Conservation (phyloP, 768 basidiomycete genomes). For the Auricularia auricula-judae region DNA sequence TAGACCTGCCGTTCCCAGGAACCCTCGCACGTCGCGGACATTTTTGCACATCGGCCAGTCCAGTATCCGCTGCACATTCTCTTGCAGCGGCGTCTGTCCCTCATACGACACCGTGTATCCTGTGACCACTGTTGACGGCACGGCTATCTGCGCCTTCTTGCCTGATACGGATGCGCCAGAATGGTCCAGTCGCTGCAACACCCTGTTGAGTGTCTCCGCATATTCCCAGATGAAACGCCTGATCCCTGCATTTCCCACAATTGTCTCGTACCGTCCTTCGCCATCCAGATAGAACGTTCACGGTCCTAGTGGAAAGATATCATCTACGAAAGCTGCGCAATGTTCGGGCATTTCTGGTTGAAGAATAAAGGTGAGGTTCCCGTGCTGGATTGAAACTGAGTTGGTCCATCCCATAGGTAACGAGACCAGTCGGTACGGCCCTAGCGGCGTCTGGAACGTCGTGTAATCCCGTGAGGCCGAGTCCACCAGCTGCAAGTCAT, state of each 20-base stretch:
- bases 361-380: conserved; percentile 8
- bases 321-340: conserved; percentile 15
- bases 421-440: conserved; percentile 5
- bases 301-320: conserved; percentile 13
- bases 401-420: conserved; percentile 11
- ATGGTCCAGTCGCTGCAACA: conserved; percentile 14
- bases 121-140: conserved; percentile 16
- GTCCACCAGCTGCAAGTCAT: conserved; percentile 7
- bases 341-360: conserved; percentile 1
- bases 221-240: conserved; percentile 21
- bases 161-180: conserved; percentile 25
- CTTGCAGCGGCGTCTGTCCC: conserved; percentile 20
- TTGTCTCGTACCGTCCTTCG: conserved; percentile 6
- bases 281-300: conserved; percentile 2
- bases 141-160: conserved; percentile 16
- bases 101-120: conserved; percentile 18
- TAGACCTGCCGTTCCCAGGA: conserved; percentile 13
- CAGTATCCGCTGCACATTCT: conserved; percentile 15
- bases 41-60: conserved; percentile 13
- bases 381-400: conserved; percentile 8
- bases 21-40: conserved; percentile 11
- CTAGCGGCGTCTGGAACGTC: conserved; percentile 10
- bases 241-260: conserved; percentile 18
- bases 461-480: conserved; percentile 11
- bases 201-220: conserved; percentile 12